A percentile compares a stretch with the other conserved stretches of the same genome.
phyloP scores from a whole-genome alignment of 2,329 filamentous ascomycete species.

The Neonectria coccinea region DNA sequence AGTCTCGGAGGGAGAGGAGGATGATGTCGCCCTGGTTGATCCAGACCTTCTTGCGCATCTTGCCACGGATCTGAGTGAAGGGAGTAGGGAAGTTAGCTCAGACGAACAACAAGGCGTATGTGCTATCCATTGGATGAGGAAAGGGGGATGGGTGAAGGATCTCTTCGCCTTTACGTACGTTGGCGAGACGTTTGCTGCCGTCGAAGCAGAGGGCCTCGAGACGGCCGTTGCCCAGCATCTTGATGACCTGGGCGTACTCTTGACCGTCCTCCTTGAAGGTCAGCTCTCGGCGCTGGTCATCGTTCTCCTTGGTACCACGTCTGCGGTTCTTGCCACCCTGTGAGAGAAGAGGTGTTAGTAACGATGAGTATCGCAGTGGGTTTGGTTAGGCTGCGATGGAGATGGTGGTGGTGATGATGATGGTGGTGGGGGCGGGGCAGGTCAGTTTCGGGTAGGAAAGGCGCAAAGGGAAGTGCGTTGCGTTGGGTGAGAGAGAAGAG shows the following conservation, averaged over 20 bases:
- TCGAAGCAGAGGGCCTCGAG: constrained; percentile 96
- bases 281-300: constrained; percentile 98
- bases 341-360: constrained; percentile 46
- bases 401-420: constrained; percentile 8
- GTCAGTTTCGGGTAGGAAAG: constrained; percentile 16
- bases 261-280: constrained; percentile 99
- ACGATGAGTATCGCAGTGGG: constrained; percentile 9
- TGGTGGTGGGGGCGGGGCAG: constrained; percentile 49
- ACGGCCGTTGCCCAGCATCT: constrained; percentile 96
- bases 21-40: constrained; percentile 99
- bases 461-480: constrained; percentile 26
- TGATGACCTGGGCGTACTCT: constrained; percentile 69
- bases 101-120: neutral
- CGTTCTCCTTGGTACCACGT: constrained; percentile 99
- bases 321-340: constrained; percentile 98
- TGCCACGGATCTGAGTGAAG: constrained; percentile 74
- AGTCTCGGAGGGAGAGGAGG: constrained; percentile 87
- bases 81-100: constrained; percentile 69
- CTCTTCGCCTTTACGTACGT: constrained; percentile 48
- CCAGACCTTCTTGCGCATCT: constrained; percentile 99
- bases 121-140: neutral
- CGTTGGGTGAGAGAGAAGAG: neutral
- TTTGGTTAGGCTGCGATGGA: constrained; percentile 24
- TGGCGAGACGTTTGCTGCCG: constrained; percentile 65
- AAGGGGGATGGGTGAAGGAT: constrained; percentile 13